Conservation (phyloP, 2,329 filamentous ascomycete species). For the Coniochaeta sp. region DNA sequence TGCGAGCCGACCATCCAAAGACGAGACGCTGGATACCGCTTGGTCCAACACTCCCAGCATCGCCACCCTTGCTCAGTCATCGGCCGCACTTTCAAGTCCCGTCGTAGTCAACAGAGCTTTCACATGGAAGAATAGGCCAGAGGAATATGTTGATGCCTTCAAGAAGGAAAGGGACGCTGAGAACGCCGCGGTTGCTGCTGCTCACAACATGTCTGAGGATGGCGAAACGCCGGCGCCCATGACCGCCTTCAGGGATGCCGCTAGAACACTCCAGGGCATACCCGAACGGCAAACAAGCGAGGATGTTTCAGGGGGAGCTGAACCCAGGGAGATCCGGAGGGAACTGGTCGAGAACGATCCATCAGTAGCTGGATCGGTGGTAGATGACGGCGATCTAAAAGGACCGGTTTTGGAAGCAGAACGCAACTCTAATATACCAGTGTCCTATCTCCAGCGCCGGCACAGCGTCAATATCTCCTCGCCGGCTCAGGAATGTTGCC, state of each 20-base stretch:
- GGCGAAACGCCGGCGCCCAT: constrained; percentile 4
- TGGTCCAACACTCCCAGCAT: constrained; percentile 25
- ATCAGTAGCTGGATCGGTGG: constrained; percentile 52
- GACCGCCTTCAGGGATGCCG: background rate
- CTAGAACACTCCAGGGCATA: background rate
- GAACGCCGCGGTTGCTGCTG: constrained; percentile 11
- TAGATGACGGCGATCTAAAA: constrained; percentile 52
- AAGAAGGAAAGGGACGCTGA: constrained; percentile 25
- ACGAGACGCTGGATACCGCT: constrained; percentile 37
- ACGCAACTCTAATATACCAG: constrained; percentile 32
- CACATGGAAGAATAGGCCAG: constrained; percentile 58
- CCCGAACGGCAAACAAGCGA: constrained; percentile 5
- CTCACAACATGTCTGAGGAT: background rate
- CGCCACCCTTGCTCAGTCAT: constrained; percentile 27
- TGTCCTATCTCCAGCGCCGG: constrained; percentile 53
- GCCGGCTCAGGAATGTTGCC: constrained; percentile 18
- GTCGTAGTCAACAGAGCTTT: constrained; percentile 42
- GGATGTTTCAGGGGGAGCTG: constrained; percentile 3
- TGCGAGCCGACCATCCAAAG: constrained; percentile 45
- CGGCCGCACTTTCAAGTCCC: constrained; percentile 27
- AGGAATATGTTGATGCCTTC: constrained; percentile 44
- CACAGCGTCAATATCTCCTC: constrained; percentile 43
- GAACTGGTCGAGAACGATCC: constrained; percentile 35
- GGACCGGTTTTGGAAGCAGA: constrained; percentile 43
- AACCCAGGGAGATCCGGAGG: constrained; percentile 33